Percentiles rank a stretch among this genome's conserved stretches.
Conservation (phyloP, 768 basidiomycete genomes). For the Suillus fuscotomentosus region DNA sequence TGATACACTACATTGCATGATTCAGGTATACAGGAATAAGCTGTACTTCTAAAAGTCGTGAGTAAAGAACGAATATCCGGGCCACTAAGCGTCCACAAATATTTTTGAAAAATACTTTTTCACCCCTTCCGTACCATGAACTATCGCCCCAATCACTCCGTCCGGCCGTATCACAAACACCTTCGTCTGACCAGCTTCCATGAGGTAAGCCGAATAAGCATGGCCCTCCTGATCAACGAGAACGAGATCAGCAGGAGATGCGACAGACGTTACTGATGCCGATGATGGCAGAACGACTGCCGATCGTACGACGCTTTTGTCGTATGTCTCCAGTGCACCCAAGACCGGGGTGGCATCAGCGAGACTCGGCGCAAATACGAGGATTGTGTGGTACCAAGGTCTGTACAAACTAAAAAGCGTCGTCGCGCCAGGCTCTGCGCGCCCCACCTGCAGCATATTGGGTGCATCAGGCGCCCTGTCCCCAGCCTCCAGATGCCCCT, state of each 20-base stretch:
- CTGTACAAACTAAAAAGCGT: slow-evolving; percentile 29
- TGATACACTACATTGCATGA: not conserved
- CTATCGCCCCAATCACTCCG: slow-evolving; percentile 40
- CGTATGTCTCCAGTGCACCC: not conserved
- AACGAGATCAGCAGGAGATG: slow-evolving; percentile 23
- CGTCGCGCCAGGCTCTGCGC: slow-evolving; percentile 3
- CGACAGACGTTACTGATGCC: not conserved
- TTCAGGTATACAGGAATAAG: not conserved
- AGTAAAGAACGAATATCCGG: not conserved
- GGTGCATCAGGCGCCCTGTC: slow-evolving; percentile 48
- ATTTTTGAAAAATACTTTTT: slow-evolving; percentile 16
- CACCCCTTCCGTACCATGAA: slow-evolving; percentile 11
- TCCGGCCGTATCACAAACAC: slow-evolving; percentile 40
- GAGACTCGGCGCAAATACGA: slow-evolving; percentile 25
- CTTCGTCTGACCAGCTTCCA: slow-evolving; percentile 28
- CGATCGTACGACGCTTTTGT: not conserved
- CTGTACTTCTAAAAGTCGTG: not conserved
- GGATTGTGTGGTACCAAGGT: slow-evolving; percentile 25
- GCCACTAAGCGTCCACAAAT: not conserved
- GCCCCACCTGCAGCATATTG: slow-evolving; percentile 16
- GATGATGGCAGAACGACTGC: slow-evolving; percentile 1
- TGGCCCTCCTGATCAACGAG: slow-evolving; percentile 34
- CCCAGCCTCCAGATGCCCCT: slow-evolving; percentile 35
- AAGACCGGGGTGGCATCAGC: slow-evolving; percentile 5
- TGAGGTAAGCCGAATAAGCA: slow-evolving; percentile 36